phyloP scores from a whole-genome alignment of 352 stramenopile species.

The Phytophthora capsici region DNA sequence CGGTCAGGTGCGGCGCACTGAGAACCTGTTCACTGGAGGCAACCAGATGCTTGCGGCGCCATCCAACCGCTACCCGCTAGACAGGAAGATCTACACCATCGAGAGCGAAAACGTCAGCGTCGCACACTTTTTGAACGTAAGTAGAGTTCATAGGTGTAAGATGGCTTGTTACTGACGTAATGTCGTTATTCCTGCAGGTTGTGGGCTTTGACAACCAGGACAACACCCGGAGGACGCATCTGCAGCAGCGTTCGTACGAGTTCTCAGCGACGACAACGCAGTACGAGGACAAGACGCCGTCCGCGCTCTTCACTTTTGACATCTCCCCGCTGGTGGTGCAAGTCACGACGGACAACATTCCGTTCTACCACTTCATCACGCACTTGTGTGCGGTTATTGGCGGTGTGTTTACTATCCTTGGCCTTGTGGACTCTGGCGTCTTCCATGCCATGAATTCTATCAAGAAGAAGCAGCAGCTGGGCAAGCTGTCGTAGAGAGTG shows the following conservation, averaged over 20 bases:
- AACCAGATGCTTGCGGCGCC: conserved; percentile 44
- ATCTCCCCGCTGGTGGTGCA: conserved; percentile 82
- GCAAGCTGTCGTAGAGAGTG: conserved; percentile 65
- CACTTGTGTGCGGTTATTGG: conserved; percentile 84
- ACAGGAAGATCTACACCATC: conserved; percentile 56
- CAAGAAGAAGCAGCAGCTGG: conserved; percentile 85
- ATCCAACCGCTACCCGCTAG: conserved; percentile 73
- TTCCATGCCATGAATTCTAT: conserved; percentile 87
- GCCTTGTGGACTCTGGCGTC: conserved; percentile 81
- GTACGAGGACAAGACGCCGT: conserved; percentile 70
- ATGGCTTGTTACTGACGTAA: conserved; percentile 3
- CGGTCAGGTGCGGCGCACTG: conserved; percentile 70
- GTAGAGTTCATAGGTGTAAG: conserved; percentile 40
- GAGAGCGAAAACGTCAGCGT: conserved; percentile 79
- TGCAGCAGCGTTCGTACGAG: conserved; percentile 75
- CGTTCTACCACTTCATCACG: conserved; percentile 89
- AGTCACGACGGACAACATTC: conserved; percentile 66
- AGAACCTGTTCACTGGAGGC: conserved; percentile 62
- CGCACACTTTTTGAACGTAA: conserved; percentile 84
- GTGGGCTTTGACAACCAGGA: conserved; percentile 78
- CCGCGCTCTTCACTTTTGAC: conserved; percentile 82
- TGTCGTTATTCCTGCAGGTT: conserved; percentile 44
- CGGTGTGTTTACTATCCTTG: conserved; percentile 85
- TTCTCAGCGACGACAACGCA: conserved; percentile 82
- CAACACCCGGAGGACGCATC: conserved; percentile 54